Evolutionary conservation across 2,329 filamentous ascomycete genomes (phyloP).

Genomic region (Stachybotrys elegans): DNA sequence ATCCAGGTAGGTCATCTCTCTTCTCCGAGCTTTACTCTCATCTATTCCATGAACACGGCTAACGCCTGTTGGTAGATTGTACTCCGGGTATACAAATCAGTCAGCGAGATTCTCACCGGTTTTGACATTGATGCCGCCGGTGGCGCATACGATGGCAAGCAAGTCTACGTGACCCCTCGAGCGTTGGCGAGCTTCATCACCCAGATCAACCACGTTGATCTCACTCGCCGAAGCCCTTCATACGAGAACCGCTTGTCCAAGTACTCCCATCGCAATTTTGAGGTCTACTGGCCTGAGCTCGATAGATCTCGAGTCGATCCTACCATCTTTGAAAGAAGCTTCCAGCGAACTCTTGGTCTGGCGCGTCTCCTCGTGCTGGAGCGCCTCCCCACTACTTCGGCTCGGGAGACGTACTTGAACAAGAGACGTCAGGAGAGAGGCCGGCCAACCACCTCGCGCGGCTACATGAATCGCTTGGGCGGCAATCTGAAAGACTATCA

Average conservation of each 20-base stretch:
- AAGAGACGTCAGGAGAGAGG: constrained; percentile 69
- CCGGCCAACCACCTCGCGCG: constrained; percentile 49
- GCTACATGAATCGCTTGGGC: constrained; percentile 30
- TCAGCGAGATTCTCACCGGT: constrained; percentile 80
- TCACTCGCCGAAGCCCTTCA: constrained; percentile 74
- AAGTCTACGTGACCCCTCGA: constrained; percentile 74
- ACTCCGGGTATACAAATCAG: constrained; percentile 75
- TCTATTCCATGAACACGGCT: constrained; percentile 3
- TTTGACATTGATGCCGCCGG: constrained; percentile 87
- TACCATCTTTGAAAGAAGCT: constrained; percentile 81
- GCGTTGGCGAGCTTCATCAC: constrained; percentile 76
- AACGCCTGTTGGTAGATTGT: constrained; percentile 58
- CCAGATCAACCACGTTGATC: constrained; percentile 75
- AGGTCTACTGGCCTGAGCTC: constrained; percentile 72
- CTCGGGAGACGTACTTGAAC: constrained; percentile 65
- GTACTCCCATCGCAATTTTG: constrained; percentile 79
- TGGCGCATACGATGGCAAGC: constrained; percentile 72
- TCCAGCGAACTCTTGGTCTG: constrained; percentile 68
- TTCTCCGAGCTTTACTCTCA: neutral
- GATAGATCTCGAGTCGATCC: constrained; percentile 75
- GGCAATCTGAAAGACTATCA: constrained; percentile 74
- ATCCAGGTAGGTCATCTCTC: constrained; percentile 46
- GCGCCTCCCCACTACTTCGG: constrained; percentile 62
- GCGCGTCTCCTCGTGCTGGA: constrained; percentile 77
- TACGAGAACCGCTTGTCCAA: constrained; percentile 86